Percentiles rank a stretch among this genome's conserved stretches.
Conservation (phyloP, 257 asterid species). For the Capsicum pubescens region DNA sequence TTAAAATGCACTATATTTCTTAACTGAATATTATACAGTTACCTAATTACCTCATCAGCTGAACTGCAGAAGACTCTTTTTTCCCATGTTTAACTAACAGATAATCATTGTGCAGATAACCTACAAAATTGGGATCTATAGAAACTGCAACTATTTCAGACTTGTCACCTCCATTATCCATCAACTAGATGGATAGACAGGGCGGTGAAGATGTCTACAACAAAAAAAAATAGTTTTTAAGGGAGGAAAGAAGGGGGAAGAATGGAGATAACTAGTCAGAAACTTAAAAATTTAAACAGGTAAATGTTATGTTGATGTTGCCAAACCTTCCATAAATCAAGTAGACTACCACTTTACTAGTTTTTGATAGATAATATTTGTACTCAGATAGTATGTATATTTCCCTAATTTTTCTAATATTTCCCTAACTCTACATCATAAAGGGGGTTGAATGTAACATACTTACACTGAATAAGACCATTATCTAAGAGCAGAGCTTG, state of each 20-base stretch:
- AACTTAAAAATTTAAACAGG: slow-evolving; percentile 69
- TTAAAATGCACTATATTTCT: background rate
- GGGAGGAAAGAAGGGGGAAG: background rate
- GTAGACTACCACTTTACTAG: background rate
- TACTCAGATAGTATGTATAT: background rate
- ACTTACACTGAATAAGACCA: background rate
- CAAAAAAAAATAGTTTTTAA: slow-evolving; percentile 38
- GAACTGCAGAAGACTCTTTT: slow-evolving; percentile 71
- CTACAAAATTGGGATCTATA: slow-evolving; percentile 83
- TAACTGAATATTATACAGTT: background rate
- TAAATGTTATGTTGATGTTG: slow-evolving; percentile 37
- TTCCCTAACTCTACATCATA: background rate
- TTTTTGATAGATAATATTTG: background rate
- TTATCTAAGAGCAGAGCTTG: background rate
- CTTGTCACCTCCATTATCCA: slow-evolving; percentile 88
- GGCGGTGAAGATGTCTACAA: slow-evolving; percentile 72
- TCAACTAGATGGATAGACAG: slow-evolving; percentile 79
- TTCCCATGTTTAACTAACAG: slow-evolving; percentile 64
- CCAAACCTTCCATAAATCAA: background rate
- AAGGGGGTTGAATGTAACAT: background rate
- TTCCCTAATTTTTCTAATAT: background rate
- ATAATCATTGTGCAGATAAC: slow-evolving; percentile 77
- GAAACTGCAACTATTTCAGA: slow-evolving; percentile 92
- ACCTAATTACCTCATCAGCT: slow-evolving; percentile 71
- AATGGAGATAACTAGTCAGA: slow-evolving; percentile 23